Evolutionary conservation across 345 rosid species (phyloP), one percentile per base, ranked within the genome.

Genomic region (Turnera subulata): DNA sequence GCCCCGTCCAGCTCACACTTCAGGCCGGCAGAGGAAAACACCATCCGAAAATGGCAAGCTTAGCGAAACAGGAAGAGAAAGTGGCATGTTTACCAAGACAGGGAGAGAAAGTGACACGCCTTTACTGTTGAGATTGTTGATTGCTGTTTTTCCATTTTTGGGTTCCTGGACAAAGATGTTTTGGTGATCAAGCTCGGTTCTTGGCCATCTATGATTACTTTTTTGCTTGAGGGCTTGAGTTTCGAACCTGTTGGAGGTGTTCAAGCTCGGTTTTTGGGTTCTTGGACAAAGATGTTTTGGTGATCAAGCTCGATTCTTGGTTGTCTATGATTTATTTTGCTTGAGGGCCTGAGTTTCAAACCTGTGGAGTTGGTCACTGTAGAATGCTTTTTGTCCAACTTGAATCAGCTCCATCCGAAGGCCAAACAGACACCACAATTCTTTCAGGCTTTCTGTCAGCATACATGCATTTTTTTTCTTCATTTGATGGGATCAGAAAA

Each of bases 71-170:
- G 56, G 46, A 19, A 59, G 70, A 46, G 62, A 51, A 64, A 62
- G 65, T 13, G 71, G 65, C 17, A 53, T 58, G 6, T 85, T 85
- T 11, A 73, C 77, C 25, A 61, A 26, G 54, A 53, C 59, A 43
- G 58, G 46, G 21, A 62, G 70, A 48, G 62, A 51, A 64, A 62
- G 65, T 13, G 71, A 67, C 17, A 53, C 61, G 6, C 88, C 88
- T 11, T 69, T 80, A 56, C 64, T 80, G 51, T 47, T 85, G 80
- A 80, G 84, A 63, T 59, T 85, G 61, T 66, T 82, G 76, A 56
- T 82, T 61, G 75, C 84, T 25, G 53, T 78, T 65, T 85, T 85
- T 59, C 88, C 88, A 50, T 76, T 85, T 68, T 61, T 85, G 46
- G 62, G 73, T 50, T 74, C 70, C 6, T 80, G 83, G 85, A 69